Percentiles rank a stretch among this genome's conserved stretches.
These are phyloP conservation scores for Vigna unguiculata DNA, from an alignment of 306 rosid genomes.

Conservation along the genomic window DNA sequence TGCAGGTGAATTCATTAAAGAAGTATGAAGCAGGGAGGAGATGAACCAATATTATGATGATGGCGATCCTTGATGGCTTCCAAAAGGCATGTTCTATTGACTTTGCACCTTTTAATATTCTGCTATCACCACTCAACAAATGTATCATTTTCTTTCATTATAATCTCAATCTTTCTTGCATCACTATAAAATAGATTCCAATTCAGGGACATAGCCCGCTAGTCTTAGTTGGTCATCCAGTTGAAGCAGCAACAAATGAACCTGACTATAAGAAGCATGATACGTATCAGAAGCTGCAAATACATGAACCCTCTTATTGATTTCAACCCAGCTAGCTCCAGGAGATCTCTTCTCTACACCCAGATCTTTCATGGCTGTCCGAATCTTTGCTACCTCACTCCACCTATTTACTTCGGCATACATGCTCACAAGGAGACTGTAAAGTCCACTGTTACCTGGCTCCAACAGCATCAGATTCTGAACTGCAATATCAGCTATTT, in stretches of 20 bases:
- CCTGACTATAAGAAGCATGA: slow-evolving; percentile 58
- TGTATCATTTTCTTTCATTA: no score
- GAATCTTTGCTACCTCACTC: slow-evolving; percentile 66
- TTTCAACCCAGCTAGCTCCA: slow-evolving; percentile 85
- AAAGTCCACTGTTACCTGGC: slow-evolving; percentile 72
- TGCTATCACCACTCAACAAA: no score
- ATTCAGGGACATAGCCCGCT: slow-evolving; percentile 55
- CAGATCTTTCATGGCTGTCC: slow-evolving; percentile 67
- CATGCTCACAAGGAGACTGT: slow-evolving; percentile 70
- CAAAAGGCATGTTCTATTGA: no score
- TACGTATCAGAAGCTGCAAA: slow-evolving; percentile 71
- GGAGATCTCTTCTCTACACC: slow-evolving; percentile 79
- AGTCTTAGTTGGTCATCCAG: slow-evolving; percentile 69
- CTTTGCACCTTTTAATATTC: no score
- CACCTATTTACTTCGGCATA: slow-evolving; percentile 70
- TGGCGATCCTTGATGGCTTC: no score
- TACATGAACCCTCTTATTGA: slow-evolving; percentile 54
- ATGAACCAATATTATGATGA: no score
- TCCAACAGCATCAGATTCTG: slow-evolving; percentile 64
- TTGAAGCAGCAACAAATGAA: slow-evolving; percentile 56
- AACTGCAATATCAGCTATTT: slow-evolving; percentile 62
- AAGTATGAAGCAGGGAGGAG: no score
- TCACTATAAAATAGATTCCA: slow-evolving; percentile 4
- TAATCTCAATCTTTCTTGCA: no score
- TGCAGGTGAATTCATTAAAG: no score